Conservation (phyloP, 305 asterid species). For the Fraxinus paxiana region DNA sequence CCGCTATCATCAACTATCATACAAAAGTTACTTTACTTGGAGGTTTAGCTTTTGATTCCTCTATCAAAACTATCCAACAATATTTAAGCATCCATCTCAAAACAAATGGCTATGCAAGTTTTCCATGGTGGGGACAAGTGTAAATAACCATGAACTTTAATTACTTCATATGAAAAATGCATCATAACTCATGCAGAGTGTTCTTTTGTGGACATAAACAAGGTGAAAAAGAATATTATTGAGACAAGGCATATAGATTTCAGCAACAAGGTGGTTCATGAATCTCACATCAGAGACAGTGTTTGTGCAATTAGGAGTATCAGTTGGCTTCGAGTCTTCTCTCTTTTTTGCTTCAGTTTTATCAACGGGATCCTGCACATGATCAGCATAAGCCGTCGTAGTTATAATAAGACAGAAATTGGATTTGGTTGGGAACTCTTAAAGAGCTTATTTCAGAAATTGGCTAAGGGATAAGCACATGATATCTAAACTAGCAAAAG, state of each 20-base stretch:
- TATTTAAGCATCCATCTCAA: not conserved
- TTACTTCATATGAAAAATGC: not conserved
- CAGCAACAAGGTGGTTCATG: not conserved
- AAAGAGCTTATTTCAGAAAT: not conserved
- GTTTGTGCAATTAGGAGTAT: constrained; percentile 26
- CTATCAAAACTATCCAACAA: not conserved
- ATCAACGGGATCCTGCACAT: constrained; percentile 36
- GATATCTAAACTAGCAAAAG: not conserved
- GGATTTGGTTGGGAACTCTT: not conserved
- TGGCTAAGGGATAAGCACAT: not conserved
- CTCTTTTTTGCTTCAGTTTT: constrained; percentile 19
- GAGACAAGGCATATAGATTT: not conserved
- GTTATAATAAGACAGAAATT: not conserved
- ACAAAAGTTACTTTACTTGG: not conserved
- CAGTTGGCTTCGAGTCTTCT: constrained; percentile 22
- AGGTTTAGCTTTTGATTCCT: not conserved
- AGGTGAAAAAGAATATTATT: not conserved
- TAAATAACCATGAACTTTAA: not conserved
- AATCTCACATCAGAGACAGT: constrained; percentile 40
- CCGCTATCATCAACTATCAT: not conserved
- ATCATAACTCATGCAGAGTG: not conserved
- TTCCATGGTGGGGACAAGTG: not conserved
- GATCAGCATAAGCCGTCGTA: not conserved
- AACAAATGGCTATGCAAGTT: not conserved
- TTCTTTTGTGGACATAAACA: not conserved